Percentiles rank a stretch among this genome's conserved stretches.
phyloP scores from a whole-genome alignment of 345 rosid species.

The Nephelium lappaceum region DNA sequence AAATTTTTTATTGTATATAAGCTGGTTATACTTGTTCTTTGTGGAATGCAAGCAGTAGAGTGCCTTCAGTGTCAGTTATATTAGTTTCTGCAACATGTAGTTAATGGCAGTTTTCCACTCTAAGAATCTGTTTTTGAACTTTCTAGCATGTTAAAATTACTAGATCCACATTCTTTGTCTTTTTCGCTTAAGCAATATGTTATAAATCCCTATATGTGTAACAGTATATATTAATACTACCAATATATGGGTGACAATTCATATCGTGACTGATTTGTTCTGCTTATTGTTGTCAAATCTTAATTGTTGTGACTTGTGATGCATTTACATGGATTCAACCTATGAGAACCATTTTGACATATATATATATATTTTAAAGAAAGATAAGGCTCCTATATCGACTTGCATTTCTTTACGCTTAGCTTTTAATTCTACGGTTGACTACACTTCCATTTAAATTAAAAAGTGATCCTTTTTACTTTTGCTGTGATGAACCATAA shows the following conservation, averaged over 20 bases:
- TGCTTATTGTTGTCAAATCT: neutral
- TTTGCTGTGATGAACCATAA: neutral
- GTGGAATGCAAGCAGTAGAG: neutral
- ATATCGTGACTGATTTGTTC: neutral
- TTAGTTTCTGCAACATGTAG: neutral
- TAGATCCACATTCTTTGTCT: neutral
- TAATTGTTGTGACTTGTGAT: neutral
- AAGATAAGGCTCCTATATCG: neutral
- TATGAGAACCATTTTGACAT: too few species aligned
- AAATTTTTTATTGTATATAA: constrained; percentile 8
- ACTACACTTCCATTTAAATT: neutral
- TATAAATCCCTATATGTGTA: neutral
- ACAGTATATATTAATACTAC: neutral
- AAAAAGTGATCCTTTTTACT: neutral
- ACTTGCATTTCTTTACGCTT: neutral
- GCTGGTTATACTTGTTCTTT: neutral
- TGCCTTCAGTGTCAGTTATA: neutral
- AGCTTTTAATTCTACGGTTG: neutral
- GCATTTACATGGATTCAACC: neutral
- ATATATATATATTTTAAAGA: neutral
- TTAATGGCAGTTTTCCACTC: neutral
- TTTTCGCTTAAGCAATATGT: neutral
- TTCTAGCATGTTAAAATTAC: neutral
- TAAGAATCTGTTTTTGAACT: neutral
- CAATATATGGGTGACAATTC: neutral